These are phyloP conservation scores for Phytophthora cryptogea DNA, from an alignment of 352 stramenopile genomes.

Conservation along the genomic window DNA sequence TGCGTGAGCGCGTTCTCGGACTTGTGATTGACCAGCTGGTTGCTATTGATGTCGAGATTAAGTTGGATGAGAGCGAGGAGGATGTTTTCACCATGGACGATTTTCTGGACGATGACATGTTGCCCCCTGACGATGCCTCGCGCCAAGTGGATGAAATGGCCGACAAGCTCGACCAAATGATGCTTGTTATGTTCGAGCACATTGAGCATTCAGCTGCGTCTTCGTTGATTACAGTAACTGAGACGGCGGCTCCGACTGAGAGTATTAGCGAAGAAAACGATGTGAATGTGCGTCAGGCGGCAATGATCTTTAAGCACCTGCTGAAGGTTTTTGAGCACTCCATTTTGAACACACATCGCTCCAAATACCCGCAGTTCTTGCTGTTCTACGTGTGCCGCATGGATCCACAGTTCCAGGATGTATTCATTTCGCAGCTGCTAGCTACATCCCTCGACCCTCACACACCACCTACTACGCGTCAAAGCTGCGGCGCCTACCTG, in stretches of 20 bases:
- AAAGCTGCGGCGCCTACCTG: constrained; percentile 95
- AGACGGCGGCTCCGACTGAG: not conserved
- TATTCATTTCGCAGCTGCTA: constrained; percentile 85
- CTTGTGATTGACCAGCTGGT: constrained; percentile 88
- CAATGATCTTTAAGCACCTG: constrained; percentile 74
- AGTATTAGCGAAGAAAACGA: constrained; percentile 18
- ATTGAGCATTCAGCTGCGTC: constrained; percentile 48
- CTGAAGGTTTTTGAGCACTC: constrained; percentile 88
- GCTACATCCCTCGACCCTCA: constrained; percentile 78
- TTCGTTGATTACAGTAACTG: not conserved
- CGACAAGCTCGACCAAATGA: constrained; percentile 89
- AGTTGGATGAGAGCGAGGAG: constrained; percentile 85
- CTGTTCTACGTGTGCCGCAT: constrained; percentile 89
- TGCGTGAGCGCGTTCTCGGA: constrained; percentile 84
- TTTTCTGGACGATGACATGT: constrained; percentile 79
- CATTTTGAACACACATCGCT: constrained; percentile 89
- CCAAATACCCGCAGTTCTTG: constrained; percentile 94
- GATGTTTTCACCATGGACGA: constrained; percentile 85
- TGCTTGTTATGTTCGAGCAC: constrained; percentile 89
- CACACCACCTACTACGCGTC: constrained; percentile 86
- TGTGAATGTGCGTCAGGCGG: constrained; percentile 52
- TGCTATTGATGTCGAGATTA: constrained; percentile 90
- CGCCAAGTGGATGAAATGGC: constrained; percentile 79
- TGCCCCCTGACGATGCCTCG: constrained; percentile 49
- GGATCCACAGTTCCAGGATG: constrained; percentile 79